Percentiles rank a stretch among this genome's conserved stretches.
Evolutionary conservation across 2,329 filamentous ascomycete species (phyloP).

Genomic region (Tolypocladium sp.): DNA sequence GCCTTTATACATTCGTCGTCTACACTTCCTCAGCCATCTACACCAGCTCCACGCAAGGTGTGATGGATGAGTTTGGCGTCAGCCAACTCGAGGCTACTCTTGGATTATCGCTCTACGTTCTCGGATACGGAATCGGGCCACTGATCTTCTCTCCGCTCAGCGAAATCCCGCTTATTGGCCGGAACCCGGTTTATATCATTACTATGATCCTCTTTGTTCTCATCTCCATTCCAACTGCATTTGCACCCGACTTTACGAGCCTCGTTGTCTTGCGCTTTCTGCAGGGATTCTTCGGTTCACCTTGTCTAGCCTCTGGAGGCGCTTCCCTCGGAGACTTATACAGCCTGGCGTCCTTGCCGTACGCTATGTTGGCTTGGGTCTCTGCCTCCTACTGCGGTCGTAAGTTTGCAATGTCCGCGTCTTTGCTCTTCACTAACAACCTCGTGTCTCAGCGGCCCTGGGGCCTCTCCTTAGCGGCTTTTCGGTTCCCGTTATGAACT

Average conservation of each 20-base stretch:
- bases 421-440: slow-evolving; percentile 2
- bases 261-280: slow-evolving; percentile 57
- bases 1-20: slow-evolving; percentile 51
- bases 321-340: slow-evolving; percentile 45
- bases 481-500: slow-evolving; percentile 44
- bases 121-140: slow-evolving; percentile 55
- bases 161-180: slow-evolving; percentile 57
- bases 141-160: slow-evolving; percentile 56
- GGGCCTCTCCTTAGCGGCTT: slow-evolving; percentile 54
- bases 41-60: slow-evolving; percentile 32
- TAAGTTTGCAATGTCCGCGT: slow-evolving; percentile 11
- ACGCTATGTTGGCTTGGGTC: slow-evolving; percentile 52
- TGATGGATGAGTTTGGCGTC: slow-evolving; percentile 45
- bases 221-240: slow-evolving; percentile 53
- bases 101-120: slow-evolving; percentile 53
- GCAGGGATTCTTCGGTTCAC: slow-evolving; percentile 57
- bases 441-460: slow-evolving; percentile 33
- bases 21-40: slow-evolving; percentile 41
- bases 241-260: slow-evolving; percentile 53
- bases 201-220: slow-evolving; percentile 63
- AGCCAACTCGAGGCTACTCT: slow-evolving; percentile 41
- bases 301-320: slow-evolving; percentile 51
- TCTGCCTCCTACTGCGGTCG: slow-evolving; percentile 38
- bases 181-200: slow-evolving; percentile 58
- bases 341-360: slow-evolving; percentile 44